Evolutionary conservation across 768 basidiomycete species (phyloP), one percentile per base, ranked within the genome.

Genomic region (Ramaria sp.): DNA sequence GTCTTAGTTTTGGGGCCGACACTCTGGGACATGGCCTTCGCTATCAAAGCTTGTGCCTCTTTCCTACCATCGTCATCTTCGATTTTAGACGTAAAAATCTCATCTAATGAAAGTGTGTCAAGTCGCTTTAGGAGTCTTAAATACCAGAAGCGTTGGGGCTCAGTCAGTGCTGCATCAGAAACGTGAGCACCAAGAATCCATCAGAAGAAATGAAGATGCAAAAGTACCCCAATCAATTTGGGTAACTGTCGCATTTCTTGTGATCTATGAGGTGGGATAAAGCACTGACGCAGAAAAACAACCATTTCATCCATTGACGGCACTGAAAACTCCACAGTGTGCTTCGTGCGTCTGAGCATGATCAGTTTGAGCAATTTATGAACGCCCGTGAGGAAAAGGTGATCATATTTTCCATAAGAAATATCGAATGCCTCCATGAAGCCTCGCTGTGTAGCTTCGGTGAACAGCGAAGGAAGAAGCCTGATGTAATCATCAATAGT

Each of bases 341-440:
- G 73, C 61, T 84, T 84, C 10, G 81, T 84, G 17, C 82, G 74
- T 7, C 82, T 76, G 12, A 84, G 69, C 82, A 83, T 84, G 56
- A 84, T 67, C 13, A 68, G 65, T 20, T 71, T 65, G 17, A 84
- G 70, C 10, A 84, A 70, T 24, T 73, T 68, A 59, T 78, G 75
- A 1, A 77, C 71, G 7, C 76, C 73, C 46, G 68, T 70, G 34
- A 83, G 70, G 63, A 81, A 76, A 4, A 72, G 66, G 4, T 77
- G 62, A 4, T 74, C 70, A 67, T 84, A 84, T 3, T 69, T 66
- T 1, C 83, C 82, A n/a, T 66, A 67, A 2, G 65, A 46, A n/a
- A 84, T 71, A 63, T 82, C 72, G 59, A 83, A 84, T 0, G 80
- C 73, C 3, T 76, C 70, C 11, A 72, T 70, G 65, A 84, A 84